Conservation (phyloP, 768 basidiomycete species). For the Obba rivulosa region DNA sequence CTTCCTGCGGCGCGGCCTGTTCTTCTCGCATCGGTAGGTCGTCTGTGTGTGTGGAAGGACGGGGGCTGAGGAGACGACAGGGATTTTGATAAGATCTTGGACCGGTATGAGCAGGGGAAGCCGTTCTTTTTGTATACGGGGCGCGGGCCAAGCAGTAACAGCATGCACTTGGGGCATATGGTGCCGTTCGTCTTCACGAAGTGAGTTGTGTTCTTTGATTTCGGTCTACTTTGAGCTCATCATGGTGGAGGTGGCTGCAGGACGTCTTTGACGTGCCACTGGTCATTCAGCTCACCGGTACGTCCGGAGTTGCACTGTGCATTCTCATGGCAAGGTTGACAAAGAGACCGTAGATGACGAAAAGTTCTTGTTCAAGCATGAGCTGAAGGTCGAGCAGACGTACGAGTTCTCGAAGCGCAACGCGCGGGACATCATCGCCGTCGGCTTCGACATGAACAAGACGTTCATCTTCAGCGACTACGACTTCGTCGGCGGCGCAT, state of each 20-base stretch:
- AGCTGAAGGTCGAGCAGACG: constrained; percentile 86
- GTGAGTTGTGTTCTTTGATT: constrained; percentile 42
- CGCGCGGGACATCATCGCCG: constrained; percentile 94
- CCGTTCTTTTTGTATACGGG: constrained; percentile 99
- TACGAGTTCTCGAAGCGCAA: constrained; percentile 78
- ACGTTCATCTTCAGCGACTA: constrained; percentile 98
- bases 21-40: constrained; percentile 93
- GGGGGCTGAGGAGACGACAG: constrained; percentile 34
- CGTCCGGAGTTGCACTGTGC: constrained; percentile 8
- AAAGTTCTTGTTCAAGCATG: constrained; percentile 97
- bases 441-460: constrained; percentile 85
- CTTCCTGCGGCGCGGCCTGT: constrained; percentile 85
- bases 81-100: constrained; percentile 89
- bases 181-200: constrained; percentile 97
- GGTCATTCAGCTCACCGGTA: constrained; percentile 93
- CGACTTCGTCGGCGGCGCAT: constrained; percentile 83
- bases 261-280: constrained; percentile 92
- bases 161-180: constrained; percentile 97
- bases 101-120: constrained; percentile 93
- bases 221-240: background rate
- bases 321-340: background rate
- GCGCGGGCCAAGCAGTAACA: constrained; percentile 92
- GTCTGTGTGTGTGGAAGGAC: background rate
- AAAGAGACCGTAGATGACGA: constrained; percentile 70
- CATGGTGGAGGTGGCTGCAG: constrained; percentile 77